Base-by-base conservation (phyloP, 1,284 basidiomycete genomes). In the Puccinia coronata region DNA sequence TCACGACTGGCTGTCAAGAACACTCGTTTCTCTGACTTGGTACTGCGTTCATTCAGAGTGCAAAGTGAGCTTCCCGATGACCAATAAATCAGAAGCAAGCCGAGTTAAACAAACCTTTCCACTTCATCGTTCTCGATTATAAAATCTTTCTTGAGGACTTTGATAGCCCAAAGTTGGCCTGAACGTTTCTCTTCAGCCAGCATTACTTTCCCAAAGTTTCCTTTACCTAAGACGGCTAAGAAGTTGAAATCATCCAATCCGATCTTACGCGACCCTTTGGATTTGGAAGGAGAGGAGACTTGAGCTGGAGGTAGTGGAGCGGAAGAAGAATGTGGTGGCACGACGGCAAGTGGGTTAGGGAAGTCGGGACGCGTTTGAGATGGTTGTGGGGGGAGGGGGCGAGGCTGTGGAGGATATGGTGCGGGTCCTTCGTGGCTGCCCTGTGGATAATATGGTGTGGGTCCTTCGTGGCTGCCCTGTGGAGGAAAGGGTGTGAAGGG, bases 71-170 rank as follows among this genome's bases (percentile, higher is more conserved):
- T 43, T 53, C 34, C 23, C 23, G 51, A 36, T 39, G 31, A 23
- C 39, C n/a, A 36, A 51, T 12, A 28, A 55, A 51, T 43, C 20
- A 67, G 63, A 43, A 82, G 70, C n/a, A 20, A 36, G 53, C 25
- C 43, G 25, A 34, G 43, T 8, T 3, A n/a, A 49, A 12, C 59
- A 80, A 82, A 95, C 95, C 94, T 97, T 88, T 99, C 97, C 8
- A 99, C 95, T 88, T 99, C 97, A 87, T 99, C 97, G 84, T 99
- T 99, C 86, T 99, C 97, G 84, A 99, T 99, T 87, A 99, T 99
- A 85, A 99, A 99, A 88, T 99, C 97, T 87, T 99, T 99, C 89
- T 99, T 99, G 86, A 99, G 87, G 53, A 99, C 97, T 88, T 99
- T 99, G 90, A 99, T 98, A n/a, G 97, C 97, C 86, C 93, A 99